Percentiles rank a stretch among this genome's conserved stretches.
These are phyloP conservation scores for Durusdinium trenchii DNA, from an alignment of 73 alveolate genomes.

Conservation along the genomic window DNA sequence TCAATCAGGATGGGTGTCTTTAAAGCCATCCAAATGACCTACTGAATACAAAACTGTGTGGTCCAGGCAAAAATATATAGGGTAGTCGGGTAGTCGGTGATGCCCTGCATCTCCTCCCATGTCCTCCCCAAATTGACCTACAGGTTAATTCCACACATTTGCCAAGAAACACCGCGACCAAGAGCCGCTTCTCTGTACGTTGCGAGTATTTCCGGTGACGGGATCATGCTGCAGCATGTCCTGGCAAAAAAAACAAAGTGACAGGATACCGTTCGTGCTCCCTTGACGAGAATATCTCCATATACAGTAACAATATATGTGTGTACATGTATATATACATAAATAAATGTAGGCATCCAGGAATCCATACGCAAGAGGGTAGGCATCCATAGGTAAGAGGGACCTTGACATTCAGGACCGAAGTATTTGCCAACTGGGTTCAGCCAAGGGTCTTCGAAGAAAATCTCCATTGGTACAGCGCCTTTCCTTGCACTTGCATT, in stretches of 20 bases:
- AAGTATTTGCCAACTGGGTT: too few relatives aligned
- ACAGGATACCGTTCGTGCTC: not conserved
- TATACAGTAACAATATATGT: not conserved
- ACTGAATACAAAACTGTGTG: too few relatives aligned
- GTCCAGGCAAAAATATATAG: not conserved
- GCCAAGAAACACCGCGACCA: constrained; percentile 56
- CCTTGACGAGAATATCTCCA: not conserved
- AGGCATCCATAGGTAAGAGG: not conserved
- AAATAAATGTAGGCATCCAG: not conserved
- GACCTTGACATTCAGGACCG: too few relatives aligned
- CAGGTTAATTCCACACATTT: too few relatives aligned
- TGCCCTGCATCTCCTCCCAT: too few relatives aligned
- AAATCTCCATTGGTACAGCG: constrained; percentile 91
- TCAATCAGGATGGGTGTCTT: too few relatives aligned
- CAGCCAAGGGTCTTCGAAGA: constrained; percentile 44
- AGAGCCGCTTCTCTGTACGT: constrained; percentile 57
- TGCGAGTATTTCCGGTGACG: constrained; percentile 88
- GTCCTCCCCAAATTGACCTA: too few relatives aligned
- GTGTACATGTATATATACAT: not conserved
- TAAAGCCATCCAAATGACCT: too few relatives aligned
- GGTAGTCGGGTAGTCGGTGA: not conserved
- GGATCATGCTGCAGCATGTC: constrained; percentile 94
- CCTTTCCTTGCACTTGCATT: constrained; percentile 41
- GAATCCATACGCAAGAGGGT: not conserved
- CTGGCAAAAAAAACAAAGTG: not conserved